phyloP scores from a whole-genome alignment of 1,139 yeast species.

The Pichia cactophila region DNA sequence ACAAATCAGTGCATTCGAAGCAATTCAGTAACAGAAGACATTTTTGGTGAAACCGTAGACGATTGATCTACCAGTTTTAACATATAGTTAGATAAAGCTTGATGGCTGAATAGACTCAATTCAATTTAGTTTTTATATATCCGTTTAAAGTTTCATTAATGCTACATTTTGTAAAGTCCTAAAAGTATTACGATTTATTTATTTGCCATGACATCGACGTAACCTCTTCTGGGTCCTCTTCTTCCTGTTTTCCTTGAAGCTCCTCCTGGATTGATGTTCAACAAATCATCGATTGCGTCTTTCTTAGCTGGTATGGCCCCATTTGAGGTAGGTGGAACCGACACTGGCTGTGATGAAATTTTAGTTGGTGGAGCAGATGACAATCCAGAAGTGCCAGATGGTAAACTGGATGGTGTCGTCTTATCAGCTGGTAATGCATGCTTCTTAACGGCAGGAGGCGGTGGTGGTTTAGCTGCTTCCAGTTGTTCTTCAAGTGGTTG shows the following conservation, averaged over 20 bases:
- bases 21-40: conserved; percentile 14
- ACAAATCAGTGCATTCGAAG: conserved; percentile 5
- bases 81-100: not conserved
- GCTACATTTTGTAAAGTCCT: too few species aligned
- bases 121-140: not conserved
- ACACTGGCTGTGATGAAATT: not conserved
- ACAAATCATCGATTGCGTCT: conserved; percentile 54
- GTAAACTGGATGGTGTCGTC: not conserved
- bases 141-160: not conserved
- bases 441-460: conserved; percentile 20
- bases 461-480: conserved; percentile 20
- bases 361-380: not conserved
- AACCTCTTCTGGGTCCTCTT: conserved; percentile 65
- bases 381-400: not conserved
- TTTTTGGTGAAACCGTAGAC: conserved; percentile 22
- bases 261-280: conserved; percentile 42
- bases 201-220: conserved; percentile 61
- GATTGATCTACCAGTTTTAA: conserved; percentile 1
- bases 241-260: conserved; percentile 40
- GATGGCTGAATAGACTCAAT: not conserved
- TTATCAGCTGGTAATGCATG: not conserved
- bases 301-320: conserved; percentile 17
- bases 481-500: conserved; percentile 63
- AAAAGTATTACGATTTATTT: not conserved
- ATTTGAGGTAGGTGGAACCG: conserved; percentile 15